phyloP scores from a whole-genome alignment of 129 eudicot species.

The Lonicera japonica region DNA sequence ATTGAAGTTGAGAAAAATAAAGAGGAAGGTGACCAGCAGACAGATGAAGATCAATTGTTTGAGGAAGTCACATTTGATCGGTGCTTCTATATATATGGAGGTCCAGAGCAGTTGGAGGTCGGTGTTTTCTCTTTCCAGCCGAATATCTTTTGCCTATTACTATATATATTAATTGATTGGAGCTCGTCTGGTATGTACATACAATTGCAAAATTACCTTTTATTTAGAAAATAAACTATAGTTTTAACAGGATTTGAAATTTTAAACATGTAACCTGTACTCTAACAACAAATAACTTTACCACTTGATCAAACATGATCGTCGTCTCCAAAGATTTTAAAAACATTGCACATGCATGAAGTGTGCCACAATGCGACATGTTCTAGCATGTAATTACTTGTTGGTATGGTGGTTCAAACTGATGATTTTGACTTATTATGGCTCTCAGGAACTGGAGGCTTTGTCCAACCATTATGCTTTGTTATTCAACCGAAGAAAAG shows the following conservation, averaged over 20 bases:
- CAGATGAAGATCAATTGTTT: conserved; percentile 64
- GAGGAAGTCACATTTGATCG: conserved; percentile 89
- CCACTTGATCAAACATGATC: too few species aligned
- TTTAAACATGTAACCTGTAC: too few species aligned
- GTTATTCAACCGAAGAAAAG: conserved; percentile 77
- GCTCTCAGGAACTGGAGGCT: conserved; percentile 83
- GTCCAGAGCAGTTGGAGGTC: conserved; percentile 99
- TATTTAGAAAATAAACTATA: too few species aligned
- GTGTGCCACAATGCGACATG: not conserved
- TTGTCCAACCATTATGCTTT: conserved; percentile 85
- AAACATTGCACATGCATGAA: too few species aligned
- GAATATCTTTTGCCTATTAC: not conserved
- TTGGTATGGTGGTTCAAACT: not conserved
- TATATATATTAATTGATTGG: too few species aligned
- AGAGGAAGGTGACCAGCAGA: conserved; percentile 33
- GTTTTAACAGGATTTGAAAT: too few species aligned
- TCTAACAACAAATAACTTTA: too few species aligned
- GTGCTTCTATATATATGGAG: conserved; percentile 97
- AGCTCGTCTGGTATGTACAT: too few species aligned
- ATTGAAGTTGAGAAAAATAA: conserved; percentile 56
- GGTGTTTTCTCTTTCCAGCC: not conserved
- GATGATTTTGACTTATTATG: conserved; percentile 1
- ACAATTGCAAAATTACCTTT: too few species aligned
- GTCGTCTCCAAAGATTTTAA: too few species aligned
- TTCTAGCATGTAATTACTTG: not conserved